These are phyloP conservation scores for Pichia exigua DNA, from an alignment of 805 yeast genomes.

Conservation along the genomic window DNA sequence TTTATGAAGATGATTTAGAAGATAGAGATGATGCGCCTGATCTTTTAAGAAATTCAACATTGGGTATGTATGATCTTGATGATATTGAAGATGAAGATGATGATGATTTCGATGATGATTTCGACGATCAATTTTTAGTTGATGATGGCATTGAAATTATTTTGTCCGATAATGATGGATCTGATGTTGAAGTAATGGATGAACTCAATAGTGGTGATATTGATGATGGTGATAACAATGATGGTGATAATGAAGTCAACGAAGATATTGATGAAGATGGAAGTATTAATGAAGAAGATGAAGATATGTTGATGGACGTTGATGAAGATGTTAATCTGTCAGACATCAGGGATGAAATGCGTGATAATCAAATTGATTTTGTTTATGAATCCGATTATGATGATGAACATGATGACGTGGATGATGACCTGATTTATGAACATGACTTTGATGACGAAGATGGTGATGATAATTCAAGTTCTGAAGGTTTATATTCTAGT, in stretches of 20 bases:
- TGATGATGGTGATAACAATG: slow-evolving; percentile 14
- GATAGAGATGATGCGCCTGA: slow-evolving; percentile 70
- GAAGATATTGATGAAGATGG: slow-evolving; percentile 21
- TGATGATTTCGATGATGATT: slow-evolving; percentile 17
- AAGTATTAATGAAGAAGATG: slow-evolving; percentile 19
- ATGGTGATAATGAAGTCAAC: slow-evolving; percentile 20
- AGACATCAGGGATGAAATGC: slow-evolving; percentile 15
- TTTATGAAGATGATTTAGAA: slow-evolving; percentile 35
- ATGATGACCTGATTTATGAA: slow-evolving; percentile 21
- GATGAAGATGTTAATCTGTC: slow-evolving; percentile 21
- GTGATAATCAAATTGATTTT: slow-evolving; percentile 4
- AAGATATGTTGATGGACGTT: slow-evolving; percentile 27
- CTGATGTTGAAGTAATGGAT: slow-evolving; percentile 20
- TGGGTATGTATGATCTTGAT: slow-evolving; percentile 88
- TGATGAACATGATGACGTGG: slow-evolving; percentile 16
- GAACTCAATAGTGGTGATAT: slow-evolving; percentile 9
- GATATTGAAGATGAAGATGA: slow-evolving; percentile 31
- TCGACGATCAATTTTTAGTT: slow-evolving; percentile 18
- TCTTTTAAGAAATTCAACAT: slow-evolving; percentile 76
- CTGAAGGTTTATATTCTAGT: slow-evolving; percentile 15
- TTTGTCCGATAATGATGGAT: slow-evolving; percentile 23
- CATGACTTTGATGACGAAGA: slow-evolving; percentile 13
- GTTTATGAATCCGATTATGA: slow-evolving; percentile 13
- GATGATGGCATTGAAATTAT: slow-evolving; percentile 25
- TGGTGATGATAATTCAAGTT: slow-evolving; percentile 12